Conservation (phyloP, 768 basidiomycete species). For the Tylopilus balloui region DNA sequence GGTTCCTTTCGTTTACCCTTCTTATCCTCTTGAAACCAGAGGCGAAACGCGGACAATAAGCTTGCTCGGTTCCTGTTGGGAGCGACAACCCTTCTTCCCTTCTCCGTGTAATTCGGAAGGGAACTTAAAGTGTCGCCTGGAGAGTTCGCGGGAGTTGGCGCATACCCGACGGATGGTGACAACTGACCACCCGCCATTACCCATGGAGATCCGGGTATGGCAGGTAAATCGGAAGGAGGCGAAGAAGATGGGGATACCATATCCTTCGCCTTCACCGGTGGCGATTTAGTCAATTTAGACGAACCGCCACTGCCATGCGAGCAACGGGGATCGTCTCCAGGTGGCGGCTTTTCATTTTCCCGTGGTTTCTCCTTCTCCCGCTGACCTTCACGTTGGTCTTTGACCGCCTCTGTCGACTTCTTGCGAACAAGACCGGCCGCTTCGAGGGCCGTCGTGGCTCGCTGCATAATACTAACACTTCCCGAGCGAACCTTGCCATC, state of each 20-base stretch:
- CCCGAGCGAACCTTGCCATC: constrained; percentile 68
- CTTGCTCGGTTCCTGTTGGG: constrained; percentile 68
- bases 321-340: constrained; percentile 54
- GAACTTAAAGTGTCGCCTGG: constrained; percentile 50
- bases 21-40: constrained; percentile 90
- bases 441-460: constrained; percentile 87
- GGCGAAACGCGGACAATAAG: constrained; percentile 76
- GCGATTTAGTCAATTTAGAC: constrained; percentile 62
- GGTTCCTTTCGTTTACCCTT: constrained; percentile 78
- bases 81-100: constrained; percentile 30
- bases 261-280: constrained; percentile 53
- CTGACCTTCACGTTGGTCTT: constrained; percentile 52
- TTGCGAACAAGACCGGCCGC: constrained; percentile 81
- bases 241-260: constrained; percentile 44
- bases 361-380: constrained; percentile 40
- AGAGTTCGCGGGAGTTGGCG: constrained; percentile 49
- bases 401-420: constrained; percentile 72
- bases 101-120: constrained; percentile 38
- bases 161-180: constrained; percentile 31
- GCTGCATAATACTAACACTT: constrained; percentile 94
- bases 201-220: constrained; percentile 66
- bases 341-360: constrained; percentile 39
- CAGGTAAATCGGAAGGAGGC: constrained; percentile 39
- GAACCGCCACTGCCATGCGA: constrained; percentile 63
- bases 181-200: constrained; percentile 50